Evolutionary conservation across 108 stramenopile species (phyloP).

Genomic region (Skeletonema potamos): DNA sequence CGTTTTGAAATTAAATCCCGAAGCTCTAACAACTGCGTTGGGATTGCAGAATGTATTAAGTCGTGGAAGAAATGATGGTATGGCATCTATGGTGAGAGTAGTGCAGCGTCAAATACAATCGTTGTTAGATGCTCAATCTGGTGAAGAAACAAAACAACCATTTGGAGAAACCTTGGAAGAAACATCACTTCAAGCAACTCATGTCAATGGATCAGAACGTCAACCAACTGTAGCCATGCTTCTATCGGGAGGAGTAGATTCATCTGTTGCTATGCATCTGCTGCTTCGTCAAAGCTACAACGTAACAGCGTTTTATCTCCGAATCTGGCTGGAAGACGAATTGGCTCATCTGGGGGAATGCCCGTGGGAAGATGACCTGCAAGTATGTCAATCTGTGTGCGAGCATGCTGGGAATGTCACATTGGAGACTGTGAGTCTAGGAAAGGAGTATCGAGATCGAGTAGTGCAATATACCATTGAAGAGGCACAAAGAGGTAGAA

Average conservation of each 20-base stretch:
- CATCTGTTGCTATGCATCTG: conserved; percentile 90
- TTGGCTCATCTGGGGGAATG: conserved; percentile 92
- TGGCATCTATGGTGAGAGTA: conserved; percentile 72
- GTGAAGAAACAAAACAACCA: neutral
- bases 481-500: conserved; percentile 86
- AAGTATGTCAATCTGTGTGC: conserved; percentile 84
- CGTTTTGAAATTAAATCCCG: conserved; percentile 55
- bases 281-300: conserved; percentile 82
- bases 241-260: conserved; percentile 96
- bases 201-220: neutral
- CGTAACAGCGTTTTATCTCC: conserved; percentile 94
- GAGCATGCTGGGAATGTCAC: conserved; percentile 85
- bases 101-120: conserved; percentile 61
- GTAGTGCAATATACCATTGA: conserved; percentile 90
- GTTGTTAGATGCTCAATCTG: conserved; percentile 9
- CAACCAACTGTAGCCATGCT: conserved; percentile 84
- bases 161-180: neutral
- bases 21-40: conserved; percentile 51
- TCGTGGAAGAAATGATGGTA: conserved; percentile 81
- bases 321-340: conserved; percentile 98
- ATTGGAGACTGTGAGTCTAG: conserved; percentile 83
- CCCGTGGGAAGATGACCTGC: conserved; percentile 93
- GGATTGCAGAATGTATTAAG: conserved; percentile 56
- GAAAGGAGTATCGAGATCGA: conserved; percentile 87
- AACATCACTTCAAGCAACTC: neutral